Evolutionary conservation across 164 flowering plant genomes (phyloP).

Genomic region (Litsea cubeba): DNA sequence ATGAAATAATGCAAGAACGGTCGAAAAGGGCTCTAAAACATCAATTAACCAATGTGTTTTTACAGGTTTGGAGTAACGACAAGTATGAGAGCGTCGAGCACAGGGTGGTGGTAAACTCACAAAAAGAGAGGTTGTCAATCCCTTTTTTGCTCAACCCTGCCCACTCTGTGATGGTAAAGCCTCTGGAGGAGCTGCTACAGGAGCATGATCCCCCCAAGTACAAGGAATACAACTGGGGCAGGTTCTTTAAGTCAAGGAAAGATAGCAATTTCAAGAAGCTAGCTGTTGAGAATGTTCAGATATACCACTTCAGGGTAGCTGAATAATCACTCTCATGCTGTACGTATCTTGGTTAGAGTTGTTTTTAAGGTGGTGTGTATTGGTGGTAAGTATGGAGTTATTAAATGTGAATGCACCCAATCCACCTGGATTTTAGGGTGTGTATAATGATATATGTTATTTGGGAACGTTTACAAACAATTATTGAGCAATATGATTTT

Average conservation of each 20-base stretch:
- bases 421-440: too few species aligned
- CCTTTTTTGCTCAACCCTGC: slow-evolving; percentile 6
- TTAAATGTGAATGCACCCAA: not conserved
- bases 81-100: slow-evolving; percentile 9
- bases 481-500: too few species aligned
- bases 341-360: not conserved
- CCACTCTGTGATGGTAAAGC: not conserved
- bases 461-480: too few species aligned
- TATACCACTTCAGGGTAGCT: slow-evolving; percentile 8
- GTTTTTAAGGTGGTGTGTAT: not conserved
- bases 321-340: not conserved
- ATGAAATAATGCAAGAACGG: not conserved
- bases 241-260: slow-evolving; percentile 6
- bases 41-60: not conserved
- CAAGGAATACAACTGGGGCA: slow-evolving; percentile 1
- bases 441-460: too few species aligned
- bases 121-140: slow-evolving; percentile 13
- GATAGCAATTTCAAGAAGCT: slow-evolving; percentile 10
- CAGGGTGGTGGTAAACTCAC: slow-evolving; percentile 11
- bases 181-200: slow-evolving; percentile 7
- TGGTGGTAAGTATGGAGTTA: not conserved
- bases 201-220: slow-evolving; percentile 12
- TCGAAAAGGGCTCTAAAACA: not conserved
- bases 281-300: slow-evolving; percentile 10
- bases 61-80: slow-evolving; percentile 16